Percentiles rank a stretch among this genome's conserved stretches.
These are phyloP conservation scores for Bruguiera parviflora DNA, from an alignment of 345 rosid species.

Conservation along the genomic window DNA sequence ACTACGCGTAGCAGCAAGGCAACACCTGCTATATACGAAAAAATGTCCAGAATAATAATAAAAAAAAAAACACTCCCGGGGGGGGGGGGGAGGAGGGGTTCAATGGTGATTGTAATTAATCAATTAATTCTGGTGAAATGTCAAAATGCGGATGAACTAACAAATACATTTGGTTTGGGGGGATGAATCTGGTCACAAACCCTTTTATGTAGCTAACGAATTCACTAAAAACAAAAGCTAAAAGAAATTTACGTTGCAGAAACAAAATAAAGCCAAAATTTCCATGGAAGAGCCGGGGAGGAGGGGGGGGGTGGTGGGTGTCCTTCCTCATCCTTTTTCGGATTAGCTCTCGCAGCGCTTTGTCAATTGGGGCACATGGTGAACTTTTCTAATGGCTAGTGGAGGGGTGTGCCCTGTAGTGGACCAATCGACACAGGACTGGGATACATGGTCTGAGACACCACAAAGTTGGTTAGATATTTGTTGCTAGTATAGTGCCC, in stretches of 20 bases:
- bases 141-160: too few species aligned
- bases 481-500: neutral
- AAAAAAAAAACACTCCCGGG: too few species aligned
- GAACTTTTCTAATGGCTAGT: neutral
- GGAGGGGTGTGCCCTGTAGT: neutral
- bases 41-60: too few species aligned
- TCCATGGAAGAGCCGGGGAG: neutral
- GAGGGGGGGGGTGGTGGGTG: neutral
- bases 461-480: neutral
- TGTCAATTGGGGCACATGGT: conserved; percentile 8
- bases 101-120: too few species aligned
- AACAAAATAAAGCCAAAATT: conserved; percentile 10
- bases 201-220: neutral
- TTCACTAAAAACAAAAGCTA: neutral
- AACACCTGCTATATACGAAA: too few species aligned
- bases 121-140: too few species aligned
- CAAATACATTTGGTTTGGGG: too few species aligned
- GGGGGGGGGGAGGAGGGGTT: too few species aligned
- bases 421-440: neutral
- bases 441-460: neutral
- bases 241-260: conserved; percentile 5
- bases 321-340: neutral
- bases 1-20: too few species aligned
- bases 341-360: conserved; percentile 3
- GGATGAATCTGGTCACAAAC: too few species aligned